Percentiles rank a stretch among this genome's conserved stretches.
These are phyloP conservation scores for Tetracladium maxilliforme DNA, from an alignment of 2,329 filamentous ascomycete genomes.

Conservation along the genomic window DNA sequence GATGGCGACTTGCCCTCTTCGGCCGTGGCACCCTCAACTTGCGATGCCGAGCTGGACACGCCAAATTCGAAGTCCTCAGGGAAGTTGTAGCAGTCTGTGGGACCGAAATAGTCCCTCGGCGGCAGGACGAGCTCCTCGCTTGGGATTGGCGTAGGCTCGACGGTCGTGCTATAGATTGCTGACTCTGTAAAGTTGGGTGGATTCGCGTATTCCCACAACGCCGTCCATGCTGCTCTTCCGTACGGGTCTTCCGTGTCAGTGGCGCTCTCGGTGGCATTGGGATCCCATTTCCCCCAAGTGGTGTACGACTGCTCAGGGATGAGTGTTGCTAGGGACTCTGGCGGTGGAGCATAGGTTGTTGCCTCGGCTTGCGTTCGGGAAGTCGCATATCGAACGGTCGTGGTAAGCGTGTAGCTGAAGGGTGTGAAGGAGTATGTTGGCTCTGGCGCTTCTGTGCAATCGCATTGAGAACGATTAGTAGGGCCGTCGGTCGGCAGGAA, in stretches of 20 bases:
- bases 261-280: conserved; percentile 15
- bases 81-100: conserved; percentile 32
- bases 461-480: conserved; percentile 13
- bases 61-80: conserved; percentile 30
- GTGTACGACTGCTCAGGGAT: conserved; percentile 19
- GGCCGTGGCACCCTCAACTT: conserved; percentile 29
- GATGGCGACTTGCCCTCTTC: conserved; percentile 26
- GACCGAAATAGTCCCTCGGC: conserved; percentile 32
- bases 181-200: conserved; percentile 17
- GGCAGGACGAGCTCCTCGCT: conserved; percentile 38
- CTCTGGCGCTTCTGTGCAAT: conserved; percentile 8
- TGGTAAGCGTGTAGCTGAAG: conserved; percentile 19
- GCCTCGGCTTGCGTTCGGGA: conserved; percentile 15
- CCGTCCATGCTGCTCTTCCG: conserved; percentile 21
- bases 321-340: conserved; percentile 16
- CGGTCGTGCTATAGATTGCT: conserved; percentile 30
- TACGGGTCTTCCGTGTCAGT: conserved; percentile 19
- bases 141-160: conserved; percentile 36
- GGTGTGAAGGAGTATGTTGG: conserved; percentile 13
- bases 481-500: conserved; percentile 16
- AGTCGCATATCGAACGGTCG: conserved; percentile 21
- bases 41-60: conserved; percentile 29
- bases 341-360: conserved; percentile 17
- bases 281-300: conserved; percentile 24
- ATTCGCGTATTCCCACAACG: conserved; percentile 17